Conservation (phyloP, 1,284 basidiomycete genomes). For the Phenoliferia sp. region DNA sequence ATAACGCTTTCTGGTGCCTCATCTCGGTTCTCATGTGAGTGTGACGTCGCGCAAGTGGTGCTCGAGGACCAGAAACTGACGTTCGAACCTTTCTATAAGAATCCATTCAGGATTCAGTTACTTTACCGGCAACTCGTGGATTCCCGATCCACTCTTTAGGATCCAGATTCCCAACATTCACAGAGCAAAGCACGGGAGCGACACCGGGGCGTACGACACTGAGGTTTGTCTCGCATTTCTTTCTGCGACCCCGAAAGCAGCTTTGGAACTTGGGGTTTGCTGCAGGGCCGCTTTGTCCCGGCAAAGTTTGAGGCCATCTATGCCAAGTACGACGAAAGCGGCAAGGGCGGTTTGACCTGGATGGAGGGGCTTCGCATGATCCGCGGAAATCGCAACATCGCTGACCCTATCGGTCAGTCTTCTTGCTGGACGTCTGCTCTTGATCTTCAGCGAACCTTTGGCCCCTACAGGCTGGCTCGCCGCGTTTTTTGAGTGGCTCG, state of each 20-base stretch:
- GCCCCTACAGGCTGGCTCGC: conserved; percentile 60
- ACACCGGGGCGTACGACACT: conserved; percentile 38
- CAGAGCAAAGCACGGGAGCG: conserved; percentile 40
- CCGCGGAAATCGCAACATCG: background rate
- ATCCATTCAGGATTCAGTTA: conserved; percentile 35
- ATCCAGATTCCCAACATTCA: conserved; percentile 39
- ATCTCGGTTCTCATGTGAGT: conserved; percentile 30
- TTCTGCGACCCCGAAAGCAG: background rate
- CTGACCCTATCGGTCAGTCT: background rate
- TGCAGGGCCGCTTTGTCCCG: conserved; percentile 32
- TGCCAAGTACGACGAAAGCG: conserved; percentile 26
- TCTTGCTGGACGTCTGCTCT: background rate
- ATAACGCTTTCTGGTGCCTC: conserved; percentile 34
- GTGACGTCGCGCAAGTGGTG: background rate
- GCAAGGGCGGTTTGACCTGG: conserved; percentile 35
- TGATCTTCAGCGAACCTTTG: no score
- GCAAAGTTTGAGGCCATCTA: conserved; percentile 34
- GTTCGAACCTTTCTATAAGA: conserved; percentile 17
- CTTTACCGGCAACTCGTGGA: conserved; percentile 11
- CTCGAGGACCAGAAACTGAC: background rate
- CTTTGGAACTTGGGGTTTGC: background rate
- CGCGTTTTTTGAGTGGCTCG: conserved; percentile 42
- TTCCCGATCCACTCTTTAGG: conserved; percentile 39
- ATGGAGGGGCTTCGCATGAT: conserved; percentile 30
- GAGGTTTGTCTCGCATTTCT: conserved; percentile 5